phyloP scores from a whole-genome alignment of 768 basidiomycete species.

The Podaxis sp. region DNA sequence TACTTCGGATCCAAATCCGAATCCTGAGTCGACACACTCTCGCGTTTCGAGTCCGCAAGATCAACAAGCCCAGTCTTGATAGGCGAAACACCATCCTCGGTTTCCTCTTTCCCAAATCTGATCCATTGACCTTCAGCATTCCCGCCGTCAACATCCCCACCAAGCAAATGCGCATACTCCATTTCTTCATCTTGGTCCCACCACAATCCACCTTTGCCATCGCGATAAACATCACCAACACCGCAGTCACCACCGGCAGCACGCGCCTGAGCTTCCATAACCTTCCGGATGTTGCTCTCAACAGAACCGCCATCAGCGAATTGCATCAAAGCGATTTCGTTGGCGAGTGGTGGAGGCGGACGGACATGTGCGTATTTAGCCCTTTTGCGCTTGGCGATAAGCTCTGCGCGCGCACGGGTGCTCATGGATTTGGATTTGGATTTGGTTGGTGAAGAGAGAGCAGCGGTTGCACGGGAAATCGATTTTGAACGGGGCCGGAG shows the following conservation, averaged over 20 bases:
- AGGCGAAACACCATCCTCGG: constrained; percentile 4
- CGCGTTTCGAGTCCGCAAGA: constrained; percentile 29
- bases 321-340: constrained; percentile 68
- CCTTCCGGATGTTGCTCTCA: constrained; percentile 47
- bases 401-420: constrained; percentile 6
- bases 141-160: constrained; percentile 26
- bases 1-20: constrained; percentile 51
- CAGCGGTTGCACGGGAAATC: background rate
- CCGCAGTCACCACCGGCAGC: constrained; percentile 27
- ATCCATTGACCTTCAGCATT: constrained; percentile 25
- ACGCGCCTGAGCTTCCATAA: constrained; percentile 53
- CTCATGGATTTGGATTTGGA: constrained; percentile 1
- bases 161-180: constrained; percentile 63
- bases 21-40: constrained; percentile 44
- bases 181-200: constrained; percentile 68
- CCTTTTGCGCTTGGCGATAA: constrained; percentile 46
- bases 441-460: constrained; percentile 18
- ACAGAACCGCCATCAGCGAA: constrained; percentile 60
- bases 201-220: constrained; percentile 62
- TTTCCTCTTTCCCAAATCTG: constrained; percentile 13
- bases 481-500: constrained; percentile 12
- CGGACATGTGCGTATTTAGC: constrained; percentile 40
- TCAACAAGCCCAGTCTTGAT: constrained; percentile 7
- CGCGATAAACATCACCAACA: constrained; percentile 53
- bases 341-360: constrained; percentile 50